Conservation (phyloP, 2,329 filamentous ascomycete genomes). For the Cladosporium sp. region DNA sequence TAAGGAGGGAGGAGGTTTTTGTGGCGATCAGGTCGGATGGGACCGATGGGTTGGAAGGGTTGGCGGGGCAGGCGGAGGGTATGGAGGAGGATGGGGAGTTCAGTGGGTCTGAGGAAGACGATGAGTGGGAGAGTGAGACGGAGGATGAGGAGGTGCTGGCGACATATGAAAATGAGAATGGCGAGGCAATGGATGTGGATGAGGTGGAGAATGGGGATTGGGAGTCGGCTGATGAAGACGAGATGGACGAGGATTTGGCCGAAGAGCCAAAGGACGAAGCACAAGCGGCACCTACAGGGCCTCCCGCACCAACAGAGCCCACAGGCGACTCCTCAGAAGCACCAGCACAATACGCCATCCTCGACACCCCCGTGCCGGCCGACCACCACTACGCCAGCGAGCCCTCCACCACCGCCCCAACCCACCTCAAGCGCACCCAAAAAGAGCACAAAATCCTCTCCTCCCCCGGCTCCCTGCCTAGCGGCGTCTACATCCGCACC, state of each 20-base stretch:
- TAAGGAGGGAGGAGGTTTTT: conserved; percentile 44
- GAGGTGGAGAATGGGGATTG: conserved; percentile 40
- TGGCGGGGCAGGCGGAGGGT: conserved; percentile 24
- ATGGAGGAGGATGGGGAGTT: conserved; percentile 11
- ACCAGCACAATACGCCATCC: conserved; percentile 24
- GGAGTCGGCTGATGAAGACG: conserved; percentile 27
- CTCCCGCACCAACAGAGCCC: background rate
- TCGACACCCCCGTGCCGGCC: conserved; percentile 38
- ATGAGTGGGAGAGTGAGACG: conserved; percentile 18
- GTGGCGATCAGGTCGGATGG: conserved; percentile 40
- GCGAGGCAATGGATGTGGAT: conserved; percentile 36
- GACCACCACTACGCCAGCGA: conserved; percentile 37
- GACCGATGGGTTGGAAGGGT: conserved; percentile 20
- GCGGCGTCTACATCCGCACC: conserved; percentile 51
- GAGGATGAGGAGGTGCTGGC: conserved; percentile 27
- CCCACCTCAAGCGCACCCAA: conserved; percentile 44
- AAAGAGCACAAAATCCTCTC: conserved; percentile 56
- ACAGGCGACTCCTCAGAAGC: background rate
- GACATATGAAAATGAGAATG: conserved; percentile 40
- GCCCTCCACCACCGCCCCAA: conserved; percentile 20
- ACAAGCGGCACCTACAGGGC: background rate
- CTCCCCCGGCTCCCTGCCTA: conserved; percentile 42
- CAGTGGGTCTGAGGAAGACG: conserved; percentile 22
- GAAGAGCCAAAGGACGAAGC: background rate
- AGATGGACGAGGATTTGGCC: conserved; percentile 7